Conservation (phyloP, 148 eudicot genomes). For the Suaeda aralocaspica region DNA sequence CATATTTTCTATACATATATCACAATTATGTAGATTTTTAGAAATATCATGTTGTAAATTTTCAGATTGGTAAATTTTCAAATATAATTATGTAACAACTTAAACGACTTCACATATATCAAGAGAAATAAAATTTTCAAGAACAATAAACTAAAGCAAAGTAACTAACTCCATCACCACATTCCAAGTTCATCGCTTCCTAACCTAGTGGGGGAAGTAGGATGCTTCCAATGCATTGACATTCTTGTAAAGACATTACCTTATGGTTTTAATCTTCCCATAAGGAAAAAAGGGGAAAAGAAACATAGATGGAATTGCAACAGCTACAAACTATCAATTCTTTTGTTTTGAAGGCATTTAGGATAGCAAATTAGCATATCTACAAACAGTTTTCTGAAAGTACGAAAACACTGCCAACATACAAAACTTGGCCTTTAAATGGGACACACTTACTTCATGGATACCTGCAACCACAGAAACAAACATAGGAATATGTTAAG, state of each 20-base stretch:
- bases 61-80: too few species aligned
- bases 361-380: background rate
- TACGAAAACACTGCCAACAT: constrained; percentile 14
- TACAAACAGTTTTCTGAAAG: background rate
- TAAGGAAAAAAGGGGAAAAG: background rate
- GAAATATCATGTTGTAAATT: too few species aligned
- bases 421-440: background rate
- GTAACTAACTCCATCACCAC: too few species aligned
- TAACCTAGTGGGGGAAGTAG: too few species aligned
- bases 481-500: constrained; percentile 10
- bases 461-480: constrained; percentile 63
- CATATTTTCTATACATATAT: too few species aligned
- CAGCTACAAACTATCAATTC: background rate
- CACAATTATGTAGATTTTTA: too few species aligned
- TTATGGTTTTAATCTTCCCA: background rate
- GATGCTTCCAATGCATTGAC: background rate
- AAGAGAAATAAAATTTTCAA: too few species aligned
- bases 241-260: background rate
- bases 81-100: too few species aligned
- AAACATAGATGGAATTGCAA: background rate
- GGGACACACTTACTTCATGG: constrained; percentile 79
- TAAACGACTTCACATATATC: too few species aligned
- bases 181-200: too few species aligned
- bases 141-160: too few species aligned
- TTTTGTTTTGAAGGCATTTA: background rate